Evolutionary conservation across 2,329 filamentous ascomycete species (phyloP), one percentile per base, ranked within the genome.

Genomic region (Sarocladium oryzae): DNA sequence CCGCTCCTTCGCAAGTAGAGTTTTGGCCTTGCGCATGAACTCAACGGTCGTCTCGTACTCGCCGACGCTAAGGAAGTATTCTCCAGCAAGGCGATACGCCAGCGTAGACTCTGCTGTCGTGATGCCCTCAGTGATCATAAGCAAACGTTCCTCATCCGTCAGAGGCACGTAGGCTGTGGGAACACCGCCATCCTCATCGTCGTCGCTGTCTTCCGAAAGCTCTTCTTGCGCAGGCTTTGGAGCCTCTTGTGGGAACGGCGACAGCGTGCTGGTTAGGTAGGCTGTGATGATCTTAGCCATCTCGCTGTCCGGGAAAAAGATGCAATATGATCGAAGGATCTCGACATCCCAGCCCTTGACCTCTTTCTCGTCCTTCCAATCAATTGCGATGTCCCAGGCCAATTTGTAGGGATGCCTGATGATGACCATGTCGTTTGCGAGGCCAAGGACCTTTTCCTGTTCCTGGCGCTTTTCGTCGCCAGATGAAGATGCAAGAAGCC

Each of bases 401-500:
- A 95, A 76, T 56, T 85, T 82, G 68, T 86, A 96, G 0, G 89
- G 88, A 59, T 97, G 90, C 60, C 92, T 91, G 64, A 99, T 93
- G 54, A 96, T 88, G 54, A 99, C 92, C 88, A 99, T 96, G 55
- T 92, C 93, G 56, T 85, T 82, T 1, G 92, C 90, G 50, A 93
- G 73, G 54, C 86, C 85, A 60, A 86, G 69, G 0, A 96, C 85
- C 56, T 86, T 84, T 32, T 82, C 73, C 23, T 88, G 79, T 65
- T 95, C 90, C 16, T 74, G 68, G 1, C 70, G 63, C 67, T 97
- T 97, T 53, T 83, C 72, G 2, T 71, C 65, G 3, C 84, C 82
- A 1, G 75, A 54, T 2, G 85, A 80, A 15, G 89, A 74, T 24
- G 88, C 84, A 8, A 86, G 67, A 1, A 99, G 76, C 4, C 82